Evolutionary conservation across 1,284 basidiomycete genomes (phyloP), one percentile per base, ranked within the genome.

Genomic region (Apiotrichum akiyoshidainum): DNA sequence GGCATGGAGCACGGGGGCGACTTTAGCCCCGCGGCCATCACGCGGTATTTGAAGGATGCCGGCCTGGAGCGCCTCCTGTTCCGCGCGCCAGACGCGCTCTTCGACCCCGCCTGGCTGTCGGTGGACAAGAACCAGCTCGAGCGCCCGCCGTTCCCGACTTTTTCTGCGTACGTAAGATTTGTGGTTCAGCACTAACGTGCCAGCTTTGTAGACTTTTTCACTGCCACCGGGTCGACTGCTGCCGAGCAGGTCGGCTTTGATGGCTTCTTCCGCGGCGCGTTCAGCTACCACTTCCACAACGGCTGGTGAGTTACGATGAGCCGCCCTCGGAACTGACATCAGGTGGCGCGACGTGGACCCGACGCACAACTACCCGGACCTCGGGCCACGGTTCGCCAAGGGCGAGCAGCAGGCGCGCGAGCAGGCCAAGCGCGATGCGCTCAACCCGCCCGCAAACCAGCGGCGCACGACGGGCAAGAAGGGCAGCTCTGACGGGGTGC

Each of bases 331-430:
- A 31, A 13, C 42, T 56, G 31, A 47, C 50, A 11, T 16, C 64
- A 93, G 91, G 90, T 95, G 93, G 92, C 86, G 89, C 61, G 89
- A 92, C 3, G 94, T 96, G 68, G 93, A 97, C 74, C 83, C 88
- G 1, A 79, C 84, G 10, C 86, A 92, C 19, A 92, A 95, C 74
- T 96, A 86, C 84, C 93, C 93, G 11, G 93, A 95, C 72, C 84
- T 96, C 21, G 93, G 93, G 1, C 80, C 83, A 4, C 83, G 83
- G 22, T 96, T 96, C 74, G 80, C 80, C 40, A 84, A 84, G 34
- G 88, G 87, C 37, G 91, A 95, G 64, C 78, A 81, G 51, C 85
- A 84, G 12, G 66, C 79, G 17, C 74, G 69, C 35, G 46, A 37
- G 37, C 78, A 76, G 52, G 78, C 74, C 17, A 61, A 72, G 33